Base-by-base conservation (phyloP, 805 yeast genomes). In the Priceomyces carsonii region DNA sequence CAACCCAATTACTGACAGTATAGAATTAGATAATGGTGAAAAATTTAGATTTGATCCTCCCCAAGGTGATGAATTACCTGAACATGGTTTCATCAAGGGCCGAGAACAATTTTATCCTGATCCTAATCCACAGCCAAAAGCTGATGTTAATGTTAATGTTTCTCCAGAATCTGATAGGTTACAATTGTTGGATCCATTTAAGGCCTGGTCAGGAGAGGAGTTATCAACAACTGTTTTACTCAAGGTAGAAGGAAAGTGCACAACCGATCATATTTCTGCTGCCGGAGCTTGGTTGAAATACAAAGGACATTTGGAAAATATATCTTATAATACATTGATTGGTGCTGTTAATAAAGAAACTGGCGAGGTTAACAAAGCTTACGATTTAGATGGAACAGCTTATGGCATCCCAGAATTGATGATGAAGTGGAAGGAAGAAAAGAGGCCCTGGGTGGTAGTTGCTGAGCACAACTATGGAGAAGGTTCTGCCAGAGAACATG, bases 391-490 rank as follows among this genome's bases (percentile, higher is more conserved):
- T 59, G 95, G 95, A 28, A 71, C 74, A 29, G 73, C 71, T 26
- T 79, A 75, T 53, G 77, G 89, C 18, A 93, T 93, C 46, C 99
- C 99, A n/a, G 97, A 88, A 49, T 75, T 90, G 41, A 93, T 93
- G 96, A 84, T 82, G 64, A 85, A 85, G 63, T 93, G 97, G 97
- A 90, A 91, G 61, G 70, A 79, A 33, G 93, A 87, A 42, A 50
- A 64, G 12, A 76, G 85, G 50, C 93, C 95, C 14, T 91, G 99
- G 99, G 75, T 80, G 47, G 97, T 93, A 29, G 84, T 93, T 45
- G 98, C 97, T 36, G 99, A 93, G 63, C 96, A 93, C 60, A 91
- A 91, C 66, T 93, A 91, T 57, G 99, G 99, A 67, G 99, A 91
- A 71, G 99, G 99, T 53, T 90, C 97, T 32, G 97, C 99, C 20